Base-by-base conservation (phyloP, 2,329 filamentous ascomycete species). In the Lasiodiplodia hormozganensis region DNA sequence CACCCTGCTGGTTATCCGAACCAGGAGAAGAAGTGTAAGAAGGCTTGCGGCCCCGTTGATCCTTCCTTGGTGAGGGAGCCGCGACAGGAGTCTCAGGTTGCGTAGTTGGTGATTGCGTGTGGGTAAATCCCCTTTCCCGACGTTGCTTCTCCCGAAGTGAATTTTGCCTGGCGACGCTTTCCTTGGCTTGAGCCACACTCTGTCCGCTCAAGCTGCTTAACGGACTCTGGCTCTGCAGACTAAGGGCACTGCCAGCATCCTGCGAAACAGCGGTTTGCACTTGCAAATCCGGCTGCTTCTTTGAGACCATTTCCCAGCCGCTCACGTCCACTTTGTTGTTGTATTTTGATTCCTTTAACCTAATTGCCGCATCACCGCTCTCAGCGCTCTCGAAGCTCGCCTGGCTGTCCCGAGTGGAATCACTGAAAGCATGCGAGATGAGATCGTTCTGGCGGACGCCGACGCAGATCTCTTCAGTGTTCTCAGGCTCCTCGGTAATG, bases 201-300 rank as follows among this genome's bases (percentile, higher is more conserved):
- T 67, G 65, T 0, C 53, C 65, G 23, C 53, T 58, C 53, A 67
- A 38, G 25, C 65, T 67, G 40, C 53, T 67, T 53, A 67, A 38
- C 53, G 65, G 65, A 14, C 65, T 67, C n/a, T 67, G 65, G n/a
- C 53, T 67, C 34, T 67, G 65, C 28, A 67, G 28, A n/a, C 40
- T 51, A 11, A 67, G 53, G 1, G 40, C 51, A 18, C 40, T 67
- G 8, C 53, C 53, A 11, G 51, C 38, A n/a, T 28, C 40, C n/a
- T 64, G 60, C 31, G 60, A 31, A 14, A 64, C n/a, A 4, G 28
- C 18, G 1, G 60, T 64, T 25, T 64, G 43, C 43, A 64, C 28
- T 2, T 38, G 60, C 60, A 64, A 25, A 5, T 52, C 51, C 12
- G 60, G 60, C 4, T 64, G 60, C 47, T 64, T 64, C 21, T 64